A percentile compares a stretch with the other conserved stretches of the same genome.
Conservation (phyloP, 139 green algal species). For the Penium margaritaceum region DNA sequence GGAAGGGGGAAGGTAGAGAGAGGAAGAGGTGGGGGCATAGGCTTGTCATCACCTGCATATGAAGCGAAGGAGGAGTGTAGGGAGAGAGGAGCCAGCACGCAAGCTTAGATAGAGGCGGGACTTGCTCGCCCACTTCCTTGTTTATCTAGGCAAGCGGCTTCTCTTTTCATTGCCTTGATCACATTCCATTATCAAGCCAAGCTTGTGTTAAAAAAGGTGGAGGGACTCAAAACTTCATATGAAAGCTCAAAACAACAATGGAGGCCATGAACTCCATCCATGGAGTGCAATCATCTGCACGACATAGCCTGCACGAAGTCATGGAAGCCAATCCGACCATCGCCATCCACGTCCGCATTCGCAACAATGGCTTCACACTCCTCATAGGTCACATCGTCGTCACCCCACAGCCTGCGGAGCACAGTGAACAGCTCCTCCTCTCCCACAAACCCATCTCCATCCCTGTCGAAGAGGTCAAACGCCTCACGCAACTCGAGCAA, state of each 20-base stretch:
- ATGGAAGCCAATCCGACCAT: neutral
- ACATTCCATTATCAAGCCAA: slow-evolving; percentile 4
- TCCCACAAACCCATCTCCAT: slow-evolving; percentile 18
- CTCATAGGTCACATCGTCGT: neutral
- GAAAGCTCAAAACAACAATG: slow-evolving; percentile 14
- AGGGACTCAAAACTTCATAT: slow-evolving; percentile 10
- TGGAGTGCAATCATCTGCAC: slow-evolving; percentile 2
- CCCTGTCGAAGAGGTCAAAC: slow-evolving; percentile 39
- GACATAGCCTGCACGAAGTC: neutral
- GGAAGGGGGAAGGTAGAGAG: too few species aligned
- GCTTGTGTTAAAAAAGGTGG: neutral
- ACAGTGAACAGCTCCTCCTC: slow-evolving; percentile 30
- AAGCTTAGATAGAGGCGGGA: slow-evolving; percentile 52
- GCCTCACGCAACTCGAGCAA: slow-evolving; percentile 27
- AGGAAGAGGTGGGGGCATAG: too few species aligned
- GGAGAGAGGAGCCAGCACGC: slow-evolving; percentile 36
- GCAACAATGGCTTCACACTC: neutral
- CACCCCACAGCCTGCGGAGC: neutral
- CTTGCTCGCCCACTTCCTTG: slow-evolving; percentile 53
- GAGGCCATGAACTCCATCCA: slow-evolving; percentile 26
- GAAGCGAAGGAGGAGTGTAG: too few species aligned
- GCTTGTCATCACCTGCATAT: too few species aligned
- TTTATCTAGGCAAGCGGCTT: too few species aligned
- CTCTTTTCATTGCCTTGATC: slow-evolving; percentile 53
- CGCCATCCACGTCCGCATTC: neutral